These are phyloP conservation scores for Entomortierella chlamydospora DNA, from an alignment of 192 early-diverging fungal genomes.

Conservation along the genomic window DNA sequence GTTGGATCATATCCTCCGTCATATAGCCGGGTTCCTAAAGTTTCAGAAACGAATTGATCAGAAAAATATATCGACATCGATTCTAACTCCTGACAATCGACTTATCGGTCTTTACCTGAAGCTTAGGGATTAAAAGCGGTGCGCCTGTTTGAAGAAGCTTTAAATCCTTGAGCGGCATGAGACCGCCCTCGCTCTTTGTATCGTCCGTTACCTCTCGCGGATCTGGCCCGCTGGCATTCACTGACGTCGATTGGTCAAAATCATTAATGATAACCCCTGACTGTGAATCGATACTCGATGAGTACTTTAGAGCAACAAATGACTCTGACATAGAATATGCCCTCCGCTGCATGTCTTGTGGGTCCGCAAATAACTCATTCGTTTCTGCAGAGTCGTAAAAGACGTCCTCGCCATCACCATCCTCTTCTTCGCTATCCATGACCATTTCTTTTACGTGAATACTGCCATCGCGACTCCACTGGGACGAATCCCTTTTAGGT, in stretches of 20 bases:
- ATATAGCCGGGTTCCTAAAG: slow-evolving; percentile 76
- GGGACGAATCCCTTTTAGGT: slow-evolving; percentile 11
- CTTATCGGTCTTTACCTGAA: slow-evolving; percentile 57
- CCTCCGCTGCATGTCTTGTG: slow-evolving; percentile 30
- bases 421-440: slow-evolving; percentile 1
- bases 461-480: slow-evolving; percentile 7
- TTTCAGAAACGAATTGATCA: neutral
- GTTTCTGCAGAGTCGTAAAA: slow-evolving; percentile 46
- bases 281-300: slow-evolving; percentile 57
- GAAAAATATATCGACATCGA: neutral
- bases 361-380: slow-evolving; percentile 35
- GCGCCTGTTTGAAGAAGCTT: slow-evolving; percentile 68
- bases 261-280: slow-evolving; percentile 33
- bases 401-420: slow-evolving; percentile 37
- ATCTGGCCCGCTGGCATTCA: slow-evolving; percentile 26
- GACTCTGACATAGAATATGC: slow-evolving; percentile 59
- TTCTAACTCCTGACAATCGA: neutral
- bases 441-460: neutral
- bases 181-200: slow-evolving; percentile 61
- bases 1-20: slow-evolving; percentile 90
- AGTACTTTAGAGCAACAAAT: slow-evolving; percentile 64
- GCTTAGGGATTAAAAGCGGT: slow-evolving; percentile 75
- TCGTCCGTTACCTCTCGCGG: slow-evolving; percentile 54
- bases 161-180: slow-evolving; percentile 57
- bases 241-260: slow-evolving; percentile 19